A percentile compares a stretch with the other conserved stretches of the same genome.
Evolutionary conservation across 106 monocot genomes (phyloP).

Genomic region (Agapanthus africanus): DNA sequence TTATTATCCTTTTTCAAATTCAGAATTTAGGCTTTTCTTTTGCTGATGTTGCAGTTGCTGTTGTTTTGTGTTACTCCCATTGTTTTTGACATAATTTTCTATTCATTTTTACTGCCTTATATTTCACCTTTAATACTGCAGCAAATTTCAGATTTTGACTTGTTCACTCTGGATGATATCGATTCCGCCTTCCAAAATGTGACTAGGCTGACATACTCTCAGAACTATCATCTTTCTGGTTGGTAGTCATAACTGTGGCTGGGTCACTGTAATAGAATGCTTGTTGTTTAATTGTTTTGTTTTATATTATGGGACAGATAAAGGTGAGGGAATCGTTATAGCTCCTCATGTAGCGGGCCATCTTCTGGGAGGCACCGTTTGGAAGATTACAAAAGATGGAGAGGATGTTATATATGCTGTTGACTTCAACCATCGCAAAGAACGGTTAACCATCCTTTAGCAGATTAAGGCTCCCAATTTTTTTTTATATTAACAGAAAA

Average conservation of each 20-base stretch:
- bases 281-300: not conserved
- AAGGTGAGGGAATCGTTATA: slow-evolving; percentile 98
- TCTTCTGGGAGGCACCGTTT: slow-evolving; percentile 94
- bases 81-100: not conserved
- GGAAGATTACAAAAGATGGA: slow-evolving; percentile 99
- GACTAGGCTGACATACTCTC: slow-evolving; percentile 91
- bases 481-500: not conserved
- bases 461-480: too few species aligned
- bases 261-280: slow-evolving; percentile 2
- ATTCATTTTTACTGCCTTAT: not conserved
- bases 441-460: slow-evolving; percentile 43
- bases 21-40: too few species aligned
- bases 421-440: slow-evolving; percentile 98
- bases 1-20: too few species aligned
- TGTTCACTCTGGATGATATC: slow-evolving; percentile 92
- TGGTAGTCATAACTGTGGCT: slow-evolving; percentile 14
- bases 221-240: slow-evolving; percentile 88
- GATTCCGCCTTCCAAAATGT: slow-evolving; percentile 90
- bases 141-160: slow-evolving; percentile 96
- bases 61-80: not conserved
- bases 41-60: not conserved
- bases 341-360: slow-evolving; percentile 96
- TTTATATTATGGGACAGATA: slow-evolving; percentile 40
- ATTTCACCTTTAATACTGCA: slow-evolving; percentile 25
- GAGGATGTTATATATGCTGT: slow-evolving; percentile 99